Conservation (phyloP, 495 filamentous ascomycete species). For the Pyrenopolyporus hunteri region DNA sequence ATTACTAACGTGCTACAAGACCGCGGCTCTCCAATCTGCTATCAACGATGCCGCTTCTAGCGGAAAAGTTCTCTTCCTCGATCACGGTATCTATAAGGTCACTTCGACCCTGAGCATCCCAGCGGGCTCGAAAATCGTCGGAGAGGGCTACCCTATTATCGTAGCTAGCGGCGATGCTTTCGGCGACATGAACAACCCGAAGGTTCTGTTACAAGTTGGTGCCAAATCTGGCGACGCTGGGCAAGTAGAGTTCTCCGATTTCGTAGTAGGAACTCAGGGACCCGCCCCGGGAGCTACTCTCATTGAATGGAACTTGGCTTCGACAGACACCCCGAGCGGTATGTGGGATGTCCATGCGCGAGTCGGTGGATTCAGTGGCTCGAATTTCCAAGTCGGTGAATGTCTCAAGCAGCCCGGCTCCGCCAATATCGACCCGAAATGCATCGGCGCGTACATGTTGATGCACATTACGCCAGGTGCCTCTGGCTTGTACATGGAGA, state of each 20-base stretch:
- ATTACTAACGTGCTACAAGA: conserved; percentile 44
- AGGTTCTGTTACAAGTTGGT: conserved; percentile 76
- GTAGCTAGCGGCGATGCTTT: conserved; percentile 79
- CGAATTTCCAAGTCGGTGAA: conserved; percentile 72
- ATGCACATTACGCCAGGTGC: conserved; percentile 76
- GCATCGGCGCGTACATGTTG: conserved; percentile 78
- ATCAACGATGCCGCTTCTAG: conserved; percentile 66
- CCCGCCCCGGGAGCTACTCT: conserved; percentile 72
- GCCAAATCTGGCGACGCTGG: conserved; percentile 72
- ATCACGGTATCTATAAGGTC: conserved; percentile 67
- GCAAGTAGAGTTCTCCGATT: conserved; percentile 77
- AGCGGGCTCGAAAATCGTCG: conserved; percentile 70
- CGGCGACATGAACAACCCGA: conserved; percentile 70
- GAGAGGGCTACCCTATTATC: conserved; percentile 87
- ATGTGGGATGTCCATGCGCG: conserved; percentile 94
- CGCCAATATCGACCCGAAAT: conserved; percentile 56
- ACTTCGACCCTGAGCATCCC: conserved; percentile 68
- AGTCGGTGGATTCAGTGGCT: conserved; percentile 80
- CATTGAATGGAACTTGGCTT: conserved; percentile 73
- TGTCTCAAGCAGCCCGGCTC: conserved; percentile 70
- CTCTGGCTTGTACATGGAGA: conserved; percentile 77
- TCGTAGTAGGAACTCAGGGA: conserved; percentile 75
- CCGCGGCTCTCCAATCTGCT: conserved; percentile 61
- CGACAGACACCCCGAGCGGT: conserved; percentile 67
- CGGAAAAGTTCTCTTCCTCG: conserved; percentile 65